A percentile compares a stretch with the other conserved stretches of the same genome.
phyloP scores from a whole-genome alignment of 768 basidiomycete species.

The Cystoderma amianthinum region DNA sequence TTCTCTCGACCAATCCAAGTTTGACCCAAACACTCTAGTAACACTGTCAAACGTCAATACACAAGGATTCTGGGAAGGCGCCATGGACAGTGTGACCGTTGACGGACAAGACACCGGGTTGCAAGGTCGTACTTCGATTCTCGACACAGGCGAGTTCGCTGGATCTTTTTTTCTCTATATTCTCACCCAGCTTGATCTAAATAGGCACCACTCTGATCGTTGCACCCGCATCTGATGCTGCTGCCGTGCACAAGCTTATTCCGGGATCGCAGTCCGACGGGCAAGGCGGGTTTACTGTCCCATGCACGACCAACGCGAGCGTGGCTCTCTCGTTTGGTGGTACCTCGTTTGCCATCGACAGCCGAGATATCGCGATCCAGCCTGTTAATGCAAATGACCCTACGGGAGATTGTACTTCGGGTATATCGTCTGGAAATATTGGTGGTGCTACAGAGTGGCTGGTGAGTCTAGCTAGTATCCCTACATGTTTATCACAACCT shows the following conservation, averaged over 20 bases:
- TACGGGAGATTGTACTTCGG: slow-evolving; percentile 62
- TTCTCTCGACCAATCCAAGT: slow-evolving; percentile 64
- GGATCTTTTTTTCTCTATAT: background rate
- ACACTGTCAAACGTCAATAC: slow-evolving; percentile 57
- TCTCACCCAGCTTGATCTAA: background rate
- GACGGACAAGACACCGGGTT: slow-evolving; percentile 48
- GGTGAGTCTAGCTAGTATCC: slow-evolving; percentile 23
- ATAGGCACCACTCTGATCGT: slow-evolving; percentile 43
- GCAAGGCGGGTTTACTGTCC: slow-evolving; percentile 45
- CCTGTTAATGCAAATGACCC: slow-evolving; percentile 42
- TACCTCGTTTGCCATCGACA: slow-evolving; percentile 47
- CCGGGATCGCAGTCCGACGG: slow-evolving; percentile 32
- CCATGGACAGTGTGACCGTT: slow-evolving; percentile 50
- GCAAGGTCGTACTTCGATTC: slow-evolving; percentile 62
- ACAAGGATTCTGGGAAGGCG: slow-evolving; percentile 78
- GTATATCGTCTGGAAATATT: slow-evolving; percentile 58
- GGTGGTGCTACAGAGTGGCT: slow-evolving; percentile 63
- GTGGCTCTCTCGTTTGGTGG: slow-evolving; percentile 44
- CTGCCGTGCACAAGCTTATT: slow-evolving; percentile 34
- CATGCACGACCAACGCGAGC: slow-evolving; percentile 34
- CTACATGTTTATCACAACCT: too few relatives aligned
- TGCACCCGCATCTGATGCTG: slow-evolving; percentile 31
- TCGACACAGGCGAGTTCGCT: slow-evolving; percentile 47
- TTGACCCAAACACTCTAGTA: slow-evolving; percentile 49
- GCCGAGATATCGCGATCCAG: slow-evolving; percentile 56